A percentile compares a stretch with the other conserved stretches of the same genome.
Evolutionary conservation across 2,329 filamentous ascomycete species (phyloP).

Genomic region (Microcyclosporella mali): DNA sequence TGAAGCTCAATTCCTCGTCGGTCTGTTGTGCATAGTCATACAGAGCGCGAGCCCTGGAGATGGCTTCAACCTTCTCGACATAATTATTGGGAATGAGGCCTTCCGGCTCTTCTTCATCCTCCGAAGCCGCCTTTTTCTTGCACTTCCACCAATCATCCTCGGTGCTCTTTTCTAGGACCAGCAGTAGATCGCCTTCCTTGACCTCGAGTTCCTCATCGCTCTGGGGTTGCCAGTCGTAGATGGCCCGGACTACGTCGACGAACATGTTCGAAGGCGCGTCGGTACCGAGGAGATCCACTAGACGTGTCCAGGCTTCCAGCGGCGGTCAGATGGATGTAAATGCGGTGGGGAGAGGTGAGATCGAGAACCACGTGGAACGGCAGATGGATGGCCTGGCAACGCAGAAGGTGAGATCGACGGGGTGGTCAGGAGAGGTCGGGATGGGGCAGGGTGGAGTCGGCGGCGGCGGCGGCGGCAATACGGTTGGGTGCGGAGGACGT

Average conservation of each 20-base stretch:
- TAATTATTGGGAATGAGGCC: constrained; percentile 93
- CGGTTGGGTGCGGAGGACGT: too few relatives aligned
- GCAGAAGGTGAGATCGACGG: too few relatives aligned
- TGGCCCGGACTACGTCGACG: constrained; percentile 78
- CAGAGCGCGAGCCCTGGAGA: constrained; percentile 75
- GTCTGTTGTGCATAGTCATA: constrained; percentile 97
- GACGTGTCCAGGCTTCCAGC: too few relatives aligned
- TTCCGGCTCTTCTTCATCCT: constrained; percentile 85
- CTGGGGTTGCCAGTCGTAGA: constrained; percentile 90
- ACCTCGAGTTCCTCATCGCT: constrained; percentile 80
- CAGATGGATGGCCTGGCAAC: too few relatives aligned
- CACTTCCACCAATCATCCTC: constrained; percentile 91
- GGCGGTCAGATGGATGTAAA: too few relatives aligned
- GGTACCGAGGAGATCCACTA: too few relatives aligned
- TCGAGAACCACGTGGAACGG: too few relatives aligned
- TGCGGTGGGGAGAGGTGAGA: too few relatives aligned
- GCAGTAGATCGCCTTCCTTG: constrained; percentile 79
- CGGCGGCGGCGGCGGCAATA: too few relatives aligned
- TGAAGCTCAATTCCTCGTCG: constrained; percentile 93
- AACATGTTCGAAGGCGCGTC: constrained; percentile 43
- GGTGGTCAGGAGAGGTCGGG: too few relatives aligned
- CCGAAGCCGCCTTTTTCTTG: constrained; percentile 73
- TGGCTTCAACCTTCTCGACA: constrained; percentile 70
- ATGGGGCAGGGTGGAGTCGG: too few relatives aligned
- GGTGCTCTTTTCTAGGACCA: constrained; percentile 72